Evolutionary conservation across 163 green algal species (phyloP).

Genomic region (Trebouxia gelatinosa): DNA sequence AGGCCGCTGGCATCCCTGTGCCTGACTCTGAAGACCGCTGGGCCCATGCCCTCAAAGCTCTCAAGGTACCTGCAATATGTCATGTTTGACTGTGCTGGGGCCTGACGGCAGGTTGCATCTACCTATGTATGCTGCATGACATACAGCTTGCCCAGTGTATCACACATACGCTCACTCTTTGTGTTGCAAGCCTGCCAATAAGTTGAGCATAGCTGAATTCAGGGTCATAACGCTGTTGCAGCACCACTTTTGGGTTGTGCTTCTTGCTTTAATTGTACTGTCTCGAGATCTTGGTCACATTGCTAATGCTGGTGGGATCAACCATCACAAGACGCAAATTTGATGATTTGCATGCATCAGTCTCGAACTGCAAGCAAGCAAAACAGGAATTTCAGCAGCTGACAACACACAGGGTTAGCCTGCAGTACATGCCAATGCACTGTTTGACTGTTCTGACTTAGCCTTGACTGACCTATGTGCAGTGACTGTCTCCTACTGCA

Average conservation of each 20-base stretch:
- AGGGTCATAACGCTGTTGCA: too few species aligned
- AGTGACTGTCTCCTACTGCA: too few species aligned
- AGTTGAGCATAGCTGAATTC: too few species aligned
- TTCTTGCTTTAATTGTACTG: too few species aligned
- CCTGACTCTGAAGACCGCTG: constrained; percentile 65
- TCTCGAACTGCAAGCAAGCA: neutral
- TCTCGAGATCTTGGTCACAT: too few species aligned
- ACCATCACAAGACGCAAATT: too few species aligned
- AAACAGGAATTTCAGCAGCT: neutral
- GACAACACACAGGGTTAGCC: neutral
- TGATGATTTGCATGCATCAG: too few species aligned
- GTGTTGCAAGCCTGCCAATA: neutral
- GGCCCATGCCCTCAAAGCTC: constrained; percentile 59
- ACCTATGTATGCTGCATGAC: neutral
- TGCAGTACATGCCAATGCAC: too few species aligned
- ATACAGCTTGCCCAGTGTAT: neutral
- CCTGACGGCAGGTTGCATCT: neutral
- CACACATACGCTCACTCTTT: neutral
- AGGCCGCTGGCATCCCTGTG: constrained; percentile 65
- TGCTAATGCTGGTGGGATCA: too few species aligned
- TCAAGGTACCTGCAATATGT: constrained; percentile 53
- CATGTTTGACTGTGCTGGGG: neutral
- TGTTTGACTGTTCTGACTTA: neutral
- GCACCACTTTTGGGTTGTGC: too few species aligned
- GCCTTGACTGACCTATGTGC: neutral